Conservation (phyloP, 2,329 filamentous ascomycete species). For the Cadophora sp. region DNA sequence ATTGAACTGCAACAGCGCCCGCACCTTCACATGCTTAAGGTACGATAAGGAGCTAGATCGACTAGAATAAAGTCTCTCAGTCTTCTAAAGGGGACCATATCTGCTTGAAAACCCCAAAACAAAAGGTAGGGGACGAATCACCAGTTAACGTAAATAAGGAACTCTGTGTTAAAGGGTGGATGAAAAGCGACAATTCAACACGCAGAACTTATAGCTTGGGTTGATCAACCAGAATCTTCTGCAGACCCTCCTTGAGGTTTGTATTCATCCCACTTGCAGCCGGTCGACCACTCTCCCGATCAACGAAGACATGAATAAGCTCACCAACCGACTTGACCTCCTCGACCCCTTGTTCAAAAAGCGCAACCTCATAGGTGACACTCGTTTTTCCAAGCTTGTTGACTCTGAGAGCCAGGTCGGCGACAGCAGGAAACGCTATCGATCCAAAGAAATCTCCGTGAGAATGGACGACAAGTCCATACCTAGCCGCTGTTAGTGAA, state of each 20-base stretch:
- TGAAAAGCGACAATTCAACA: not conserved
- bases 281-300: slow-evolving; percentile 74
- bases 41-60: too few species aligned
- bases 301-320: slow-evolving; percentile 89
- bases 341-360: slow-evolving; percentile 79
- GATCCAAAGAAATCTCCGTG: slow-evolving; percentile 86
- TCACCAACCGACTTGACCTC: slow-evolving; percentile 83
- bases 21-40: not conserved
- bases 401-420: slow-evolving; percentile 83
- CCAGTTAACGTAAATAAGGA: too few species aligned
- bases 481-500: slow-evolving; percentile 12
- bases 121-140: not conserved
- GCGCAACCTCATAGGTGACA: slow-evolving; percentile 86
- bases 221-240: slow-evolving; percentile 56
- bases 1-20: not conserved
- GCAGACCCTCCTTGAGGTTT: slow-evolving; percentile 63
- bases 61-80: too few species aligned
- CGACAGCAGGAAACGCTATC: slow-evolving; percentile 79
- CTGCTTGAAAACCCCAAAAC: too few species aligned
- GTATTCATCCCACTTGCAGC: slow-evolving; percentile 67
- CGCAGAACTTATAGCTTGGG: slow-evolving; percentile 38
- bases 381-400: slow-evolving; percentile 85
- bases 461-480: slow-evolving; percentile 84
- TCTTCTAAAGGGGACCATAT: too few species aligned
- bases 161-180: not conserved